Conservation (phyloP, 805 yeast species). For the Pichia nanzhaoensis region DNA sequence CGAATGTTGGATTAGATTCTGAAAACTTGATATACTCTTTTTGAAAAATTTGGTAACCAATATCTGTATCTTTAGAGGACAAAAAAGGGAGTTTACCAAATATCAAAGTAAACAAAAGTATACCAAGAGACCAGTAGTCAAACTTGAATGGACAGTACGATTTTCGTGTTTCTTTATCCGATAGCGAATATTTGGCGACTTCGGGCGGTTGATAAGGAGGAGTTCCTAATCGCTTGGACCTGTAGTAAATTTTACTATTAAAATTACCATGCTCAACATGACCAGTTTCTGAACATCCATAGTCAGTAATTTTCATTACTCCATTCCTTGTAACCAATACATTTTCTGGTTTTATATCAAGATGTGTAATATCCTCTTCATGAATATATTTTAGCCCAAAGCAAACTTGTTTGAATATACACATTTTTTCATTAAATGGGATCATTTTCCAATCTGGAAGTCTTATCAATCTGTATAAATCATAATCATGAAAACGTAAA, state of each 20-base stretch:
- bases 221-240: conserved; percentile 57
- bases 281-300: conserved; percentile 67
- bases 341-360: conserved; percentile 74
- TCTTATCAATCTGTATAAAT: conserved; percentile 48
- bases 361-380: conserved; percentile 59
- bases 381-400: conserved; percentile 59
- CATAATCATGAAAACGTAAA: conserved; percentile 58
- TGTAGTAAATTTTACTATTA: conserved; percentile 31
- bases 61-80: conserved; percentile 39
- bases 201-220: conserved; percentile 82
- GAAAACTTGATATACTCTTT: conserved; percentile 24
- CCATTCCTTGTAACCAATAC: conserved; percentile 55
- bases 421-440: conserved; percentile 46
- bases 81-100: conserved; percentile 56
- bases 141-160: conserved; percentile 52
- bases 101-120: conserved; percentile 54
- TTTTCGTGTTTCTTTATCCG: conserved; percentile 18
- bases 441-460: conserved; percentile 53
- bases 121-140: conserved; percentile 72
- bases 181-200: conserved; percentile 44
- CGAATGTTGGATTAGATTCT: conserved; percentile 40
- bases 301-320: conserved; percentile 62
- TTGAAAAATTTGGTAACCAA: conserved; percentile 51
- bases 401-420: conserved; percentile 63
- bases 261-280: conserved; percentile 48